Conservation (phyloP, 768 basidiomycete species). For the Solioccasus polychromus region DNA sequence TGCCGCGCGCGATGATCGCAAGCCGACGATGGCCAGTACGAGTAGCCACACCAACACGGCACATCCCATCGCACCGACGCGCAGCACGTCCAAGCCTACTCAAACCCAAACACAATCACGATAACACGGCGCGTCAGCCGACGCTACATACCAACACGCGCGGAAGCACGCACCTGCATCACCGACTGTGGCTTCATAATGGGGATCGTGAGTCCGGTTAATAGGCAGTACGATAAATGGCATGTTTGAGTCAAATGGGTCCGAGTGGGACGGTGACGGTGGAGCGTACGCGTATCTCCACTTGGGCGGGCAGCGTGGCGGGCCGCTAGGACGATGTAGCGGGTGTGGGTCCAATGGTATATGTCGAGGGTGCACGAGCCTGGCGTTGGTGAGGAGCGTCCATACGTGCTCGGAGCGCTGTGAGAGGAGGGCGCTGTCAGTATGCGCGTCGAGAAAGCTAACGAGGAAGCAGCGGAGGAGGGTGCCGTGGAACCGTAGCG, state of each 20-base stretch:
- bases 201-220: slow-evolving; percentile 1
- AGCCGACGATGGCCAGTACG: background rate
- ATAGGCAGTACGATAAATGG: background rate
- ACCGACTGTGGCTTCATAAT: background rate
- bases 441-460: background rate
- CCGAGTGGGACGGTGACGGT: background rate
- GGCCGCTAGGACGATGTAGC: background rate
- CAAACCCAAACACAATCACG: too few species aligned
- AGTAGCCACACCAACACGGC: too few species aligned
- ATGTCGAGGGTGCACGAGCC: background rate
- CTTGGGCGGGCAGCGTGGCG: slow-evolving; percentile 10
- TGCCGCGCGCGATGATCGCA: background rate
- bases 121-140: too few species aligned
- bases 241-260: background rate
- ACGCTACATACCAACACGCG: too few species aligned
- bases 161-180: too few species aligned
- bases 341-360: too few species aligned
- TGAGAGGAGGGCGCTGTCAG: slow-evolving; percentile 1
- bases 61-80: too few species aligned
- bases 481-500: slow-evolving; percentile 7
- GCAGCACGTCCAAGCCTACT: too few species aligned
- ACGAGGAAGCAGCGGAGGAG: slow-evolving; percentile 15
- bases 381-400: background rate
- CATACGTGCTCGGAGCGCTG: background rate
- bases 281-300: slow-evolving; percentile 2